A percentile compares a stretch with the other conserved stretches of the same genome.
Conservation (phyloP, 768 basidiomycete species). For the Piloderma croceum region DNA sequence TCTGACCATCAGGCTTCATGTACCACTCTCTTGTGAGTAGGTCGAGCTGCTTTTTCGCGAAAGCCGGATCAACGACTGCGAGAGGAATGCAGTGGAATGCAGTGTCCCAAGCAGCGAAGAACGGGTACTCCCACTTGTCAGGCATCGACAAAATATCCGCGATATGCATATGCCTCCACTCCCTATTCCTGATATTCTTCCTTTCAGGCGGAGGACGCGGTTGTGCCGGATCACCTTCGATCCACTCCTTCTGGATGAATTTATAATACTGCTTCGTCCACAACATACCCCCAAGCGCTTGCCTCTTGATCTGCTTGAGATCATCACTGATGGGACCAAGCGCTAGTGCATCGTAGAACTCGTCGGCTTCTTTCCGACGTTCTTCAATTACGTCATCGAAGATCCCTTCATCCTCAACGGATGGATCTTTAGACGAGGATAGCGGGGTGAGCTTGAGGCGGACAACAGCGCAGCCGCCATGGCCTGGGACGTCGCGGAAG, state of each 20-base stretch:
- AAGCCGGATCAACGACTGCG: constrained; percentile 89
- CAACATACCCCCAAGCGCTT: constrained; percentile 93
- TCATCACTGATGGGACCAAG: constrained; percentile 87
- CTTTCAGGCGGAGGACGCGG: constrained; percentile 90
- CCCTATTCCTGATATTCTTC: constrained; percentile 78
- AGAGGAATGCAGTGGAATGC: constrained; percentile 99
- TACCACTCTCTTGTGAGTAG: constrained; percentile 98
- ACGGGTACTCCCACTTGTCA: constrained; percentile 99
- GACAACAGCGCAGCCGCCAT: constrained; percentile 92
- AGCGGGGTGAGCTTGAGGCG: constrained; percentile 86
- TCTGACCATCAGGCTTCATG: constrained; percentile 97
- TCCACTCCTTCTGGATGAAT: constrained; percentile 95
- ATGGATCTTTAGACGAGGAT: constrained; percentile 68
- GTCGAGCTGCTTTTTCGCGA: constrained; percentile 97
- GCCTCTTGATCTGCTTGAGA: constrained; percentile 91
- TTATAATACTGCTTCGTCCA: constrained; percentile 99
- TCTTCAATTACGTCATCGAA: constrained; percentile 92
- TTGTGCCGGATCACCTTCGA: constrained; percentile 92
- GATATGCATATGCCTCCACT: constrained; percentile 94
- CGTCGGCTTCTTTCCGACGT: constrained; percentile 88
- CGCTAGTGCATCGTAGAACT: constrained; percentile 83
- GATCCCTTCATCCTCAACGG: constrained; percentile 76
- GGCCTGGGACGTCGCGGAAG: constrained; percentile 81
- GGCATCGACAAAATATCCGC: constrained; percentile 98
- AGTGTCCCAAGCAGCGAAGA: constrained; percentile 97